These are phyloP conservation scores for Taphrina betulina DNA, from an alignment of 1,139 yeast species.

Conservation along the genomic window DNA sequence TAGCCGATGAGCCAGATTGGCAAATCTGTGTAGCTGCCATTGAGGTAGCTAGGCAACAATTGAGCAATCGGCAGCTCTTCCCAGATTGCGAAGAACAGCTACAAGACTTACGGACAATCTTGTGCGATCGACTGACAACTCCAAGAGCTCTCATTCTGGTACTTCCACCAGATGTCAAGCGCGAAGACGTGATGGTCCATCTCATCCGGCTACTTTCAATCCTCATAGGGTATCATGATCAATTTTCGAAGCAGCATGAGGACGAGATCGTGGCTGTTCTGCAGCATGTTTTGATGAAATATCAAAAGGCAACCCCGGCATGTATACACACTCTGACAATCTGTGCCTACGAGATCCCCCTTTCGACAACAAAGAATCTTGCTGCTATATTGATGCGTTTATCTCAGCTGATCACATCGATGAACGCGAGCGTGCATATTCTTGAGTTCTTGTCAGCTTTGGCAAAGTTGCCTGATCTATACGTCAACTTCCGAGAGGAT, in stretches of 20 bases:
- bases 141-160: constrained; percentile 42
- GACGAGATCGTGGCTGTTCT: constrained; percentile 68
- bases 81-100: constrained; percentile 51
- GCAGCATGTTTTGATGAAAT: constrained; percentile 63
- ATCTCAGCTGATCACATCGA: constrained; percentile 71
- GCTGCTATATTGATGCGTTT: constrained; percentile 64
- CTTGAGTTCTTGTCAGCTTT: constrained; percentile 70
- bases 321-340: constrained; percentile 72
- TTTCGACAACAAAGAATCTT: constrained; percentile 66
- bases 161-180: constrained; percentile 53
- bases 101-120: constrained; percentile 49
- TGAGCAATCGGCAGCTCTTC: constrained; percentile 62
- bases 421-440: constrained; percentile 69
- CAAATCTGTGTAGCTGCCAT: constrained; percentile 66
- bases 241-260: constrained; percentile 61
- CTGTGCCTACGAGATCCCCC: constrained; percentile 78
- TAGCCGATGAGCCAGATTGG: constrained; percentile 54
- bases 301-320: constrained; percentile 70
- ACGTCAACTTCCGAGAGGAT: constrained; percentile 70
- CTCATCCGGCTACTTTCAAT: constrained; percentile 55
- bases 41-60: constrained; percentile 71
- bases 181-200: constrained; percentile 66
- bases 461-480: constrained; percentile 64
- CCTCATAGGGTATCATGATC: constrained; percentile 63
- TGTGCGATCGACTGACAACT: constrained; percentile 57